phyloP scores from a whole-genome alignment of 345 rosid genomes.

The Rhodomyrtus tomentosa region DNA sequence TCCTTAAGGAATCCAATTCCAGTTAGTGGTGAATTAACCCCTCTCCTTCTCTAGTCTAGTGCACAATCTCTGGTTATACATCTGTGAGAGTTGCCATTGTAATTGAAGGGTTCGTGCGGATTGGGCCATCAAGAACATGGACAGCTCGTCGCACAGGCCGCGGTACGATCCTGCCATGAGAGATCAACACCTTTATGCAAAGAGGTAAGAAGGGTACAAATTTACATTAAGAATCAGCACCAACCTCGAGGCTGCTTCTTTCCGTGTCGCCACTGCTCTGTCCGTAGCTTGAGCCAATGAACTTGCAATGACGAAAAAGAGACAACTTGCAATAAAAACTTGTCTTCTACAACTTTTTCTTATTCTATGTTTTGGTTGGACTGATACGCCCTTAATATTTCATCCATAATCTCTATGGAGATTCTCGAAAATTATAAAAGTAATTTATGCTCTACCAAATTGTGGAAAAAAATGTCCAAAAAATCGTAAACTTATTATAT shows the following conservation, averaged over 20 bases:
- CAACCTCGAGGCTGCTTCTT: background rate
- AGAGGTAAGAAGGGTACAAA: background rate
- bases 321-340: background rate
- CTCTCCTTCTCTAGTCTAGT: background rate
- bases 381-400: background rate
- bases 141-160: background rate
- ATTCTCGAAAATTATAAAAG: background rate
- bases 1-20: background rate
- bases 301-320: background rate
- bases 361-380: too few relatives aligned
- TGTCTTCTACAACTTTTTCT: background rate
- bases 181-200: background rate
- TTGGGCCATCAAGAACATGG: background rate
- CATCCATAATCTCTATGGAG: background rate
- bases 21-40: background rate
- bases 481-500: too few relatives aligned
- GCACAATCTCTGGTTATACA: background rate
- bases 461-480: background rate
- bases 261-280: background rate
- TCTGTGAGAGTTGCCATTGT: background rate
- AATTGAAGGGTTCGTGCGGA: background rate
- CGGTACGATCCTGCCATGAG: background rate
- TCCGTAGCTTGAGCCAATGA: background rate
- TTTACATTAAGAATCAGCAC: background rate
- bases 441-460: background rate